phyloP scores from a whole-genome alignment of 257 asterid species.

The Hygrophila difformis region DNA sequence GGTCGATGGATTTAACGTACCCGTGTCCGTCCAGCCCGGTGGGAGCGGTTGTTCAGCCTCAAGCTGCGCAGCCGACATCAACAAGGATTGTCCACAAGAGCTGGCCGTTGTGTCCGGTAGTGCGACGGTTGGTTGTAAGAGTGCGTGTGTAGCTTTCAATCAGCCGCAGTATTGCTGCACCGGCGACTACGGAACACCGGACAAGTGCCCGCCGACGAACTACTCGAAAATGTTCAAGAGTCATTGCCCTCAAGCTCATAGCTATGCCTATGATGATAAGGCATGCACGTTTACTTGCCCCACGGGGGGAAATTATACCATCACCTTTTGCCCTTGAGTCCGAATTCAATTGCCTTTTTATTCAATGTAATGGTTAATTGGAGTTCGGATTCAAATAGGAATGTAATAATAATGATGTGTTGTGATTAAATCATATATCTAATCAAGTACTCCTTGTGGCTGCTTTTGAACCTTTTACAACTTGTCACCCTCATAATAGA shows the following conservation, averaged over 20 bases:
- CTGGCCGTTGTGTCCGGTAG: slow-evolving; percentile 17
- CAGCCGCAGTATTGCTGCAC: slow-evolving; percentile 43
- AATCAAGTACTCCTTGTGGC: too few species aligned
- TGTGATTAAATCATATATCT: too few species aligned
- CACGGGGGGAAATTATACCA: slow-evolving; percentile 19
- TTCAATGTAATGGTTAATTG: too few species aligned
- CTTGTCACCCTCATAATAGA: too few species aligned
- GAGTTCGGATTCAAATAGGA: too few species aligned
- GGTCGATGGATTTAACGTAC: slow-evolving; percentile 49
- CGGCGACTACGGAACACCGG: slow-evolving; percentile 22
- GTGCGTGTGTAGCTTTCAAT: slow-evolving; percentile 37
- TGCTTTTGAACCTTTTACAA: too few species aligned
- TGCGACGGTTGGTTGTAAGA: slow-evolving; percentile 32
- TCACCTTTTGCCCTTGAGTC: slow-evolving; percentile 49
- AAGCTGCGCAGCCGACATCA: slow-evolving; percentile 28
- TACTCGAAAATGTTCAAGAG: slow-evolving; percentile 33
- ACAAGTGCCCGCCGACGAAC: slow-evolving; percentile 26
- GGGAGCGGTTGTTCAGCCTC: slow-evolving; percentile 8
- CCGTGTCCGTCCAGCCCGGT: slow-evolving; percentile 19
- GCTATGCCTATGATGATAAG: slow-evolving; percentile 49
- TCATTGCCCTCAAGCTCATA: slow-evolving; percentile 46
- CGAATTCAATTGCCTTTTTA: too few species aligned
- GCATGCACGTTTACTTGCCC: slow-evolving; percentile 40
- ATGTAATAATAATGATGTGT: too few species aligned
- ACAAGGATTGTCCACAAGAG: slow-evolving; percentile 23